Evolutionary conservation across 345 rosid genomes (phyloP), one percentile per base, ranked within the genome.

Genomic region (Murraya koenigii): DNA sequence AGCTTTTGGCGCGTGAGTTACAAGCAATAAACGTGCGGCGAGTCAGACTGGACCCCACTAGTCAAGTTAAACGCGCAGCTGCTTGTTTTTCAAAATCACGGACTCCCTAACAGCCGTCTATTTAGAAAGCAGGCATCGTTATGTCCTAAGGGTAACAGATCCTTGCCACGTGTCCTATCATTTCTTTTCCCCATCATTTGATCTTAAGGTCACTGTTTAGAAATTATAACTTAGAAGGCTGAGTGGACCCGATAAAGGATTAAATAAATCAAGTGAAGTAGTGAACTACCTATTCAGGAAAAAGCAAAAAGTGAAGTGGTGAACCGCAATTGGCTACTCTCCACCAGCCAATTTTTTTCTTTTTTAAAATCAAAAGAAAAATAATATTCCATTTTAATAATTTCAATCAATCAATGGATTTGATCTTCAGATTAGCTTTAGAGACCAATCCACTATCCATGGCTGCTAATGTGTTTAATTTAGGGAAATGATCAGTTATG

Each of bases 81-180:
- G 63, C 80, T 38, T 59, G 17, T 2, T 62, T 74, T 81, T 76
- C 8, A 58, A 74, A 14, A 11, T 30, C 26, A 7, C 49, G 79
- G 75, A 67, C 80, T 38, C 22, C 56, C 66, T 7, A 2, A 23
- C 11, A 17, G 28, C 74, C 66, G 47, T 44, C 15, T 32, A 8
- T 23, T 69, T 64, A 41, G 77, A 81, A 79, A 1, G 72, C 80
- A 44, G 80, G 56, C 77, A 58, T 33, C 4, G 44, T 23, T 15
- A n/a, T 17, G 20, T n/a, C 9, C 10, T 49, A 26, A 38, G 25
- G 0, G 10, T 28, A 6, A 6, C 35, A 35, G 17, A 41, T 23
- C 3, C 19, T 33, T 25, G 74, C 59, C 77, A 52, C 54, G 79
- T 82, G 66, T 36, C 52, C 6, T 2, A 2, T 4, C n/a, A n/a